Percentiles rank a stretch among this genome's conserved stretches.
phyloP scores from a whole-genome alignment of 106 monocot species.

The Ottelia alismoides region DNA sequence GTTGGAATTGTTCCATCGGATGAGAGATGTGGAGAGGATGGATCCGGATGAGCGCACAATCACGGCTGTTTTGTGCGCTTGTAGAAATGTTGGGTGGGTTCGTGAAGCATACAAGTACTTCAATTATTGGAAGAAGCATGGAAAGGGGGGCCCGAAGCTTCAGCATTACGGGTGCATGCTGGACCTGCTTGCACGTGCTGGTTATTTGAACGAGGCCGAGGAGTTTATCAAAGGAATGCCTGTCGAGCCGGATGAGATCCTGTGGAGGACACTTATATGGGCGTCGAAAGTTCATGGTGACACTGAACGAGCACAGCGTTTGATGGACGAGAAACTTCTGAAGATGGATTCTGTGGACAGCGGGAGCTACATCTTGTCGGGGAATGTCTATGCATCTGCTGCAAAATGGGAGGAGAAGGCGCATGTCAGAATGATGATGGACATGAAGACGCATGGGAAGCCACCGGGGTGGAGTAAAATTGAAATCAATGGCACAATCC shows the following conservation, averaged over 20 bases:
- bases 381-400: slow-evolving; percentile 19
- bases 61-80: slow-evolving; percentile 26
- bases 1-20: slow-evolving; percentile 22
- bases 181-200: slow-evolving; percentile 34
- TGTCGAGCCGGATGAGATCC: slow-evolving; percentile 23
- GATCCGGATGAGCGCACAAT: slow-evolving; percentile 29
- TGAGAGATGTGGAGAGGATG: slow-evolving; percentile 16
- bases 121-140: slow-evolving; percentile 22
- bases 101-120: slow-evolving; percentile 25
- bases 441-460: slow-evolving; percentile 11
- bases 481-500: slow-evolving; percentile 36
- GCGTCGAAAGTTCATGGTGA: slow-evolving; percentile 32
- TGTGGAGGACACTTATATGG: slow-evolving; percentile 43
- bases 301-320: slow-evolving; percentile 12
- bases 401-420: slow-evolving; percentile 24
- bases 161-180: slow-evolving; percentile 60
- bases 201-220: slow-evolving; percentile 31
- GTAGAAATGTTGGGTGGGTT: slow-evolving; percentile 33
- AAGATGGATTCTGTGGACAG: slow-evolving; percentile 7
- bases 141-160: slow-evolving; percentile 19
- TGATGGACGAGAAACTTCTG: slow-evolving; percentile 13
- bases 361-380: slow-evolving; percentile 17
- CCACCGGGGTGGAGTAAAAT: slow-evolving; percentile 29
- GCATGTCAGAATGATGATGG: slow-evolving; percentile 15
- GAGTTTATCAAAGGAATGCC: slow-evolving; percentile 20